Conservation (phyloP, 371 early-diverging fungal genomes). For the Thermomucor indicae-seudaticae region DNA sequence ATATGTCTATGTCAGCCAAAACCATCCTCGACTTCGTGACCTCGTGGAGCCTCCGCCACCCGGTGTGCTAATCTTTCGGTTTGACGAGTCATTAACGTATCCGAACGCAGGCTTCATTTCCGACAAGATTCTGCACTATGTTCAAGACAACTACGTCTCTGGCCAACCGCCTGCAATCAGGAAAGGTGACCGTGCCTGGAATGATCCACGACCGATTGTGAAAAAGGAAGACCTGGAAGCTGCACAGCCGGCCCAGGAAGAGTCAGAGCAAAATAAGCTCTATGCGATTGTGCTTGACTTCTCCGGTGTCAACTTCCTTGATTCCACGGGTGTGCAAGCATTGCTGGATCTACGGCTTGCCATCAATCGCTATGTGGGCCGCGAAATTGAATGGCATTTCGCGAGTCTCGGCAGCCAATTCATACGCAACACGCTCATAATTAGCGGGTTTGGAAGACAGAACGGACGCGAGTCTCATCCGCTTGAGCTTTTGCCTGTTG, state of each 20-base stretch:
- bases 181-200: conserved; percentile 47
- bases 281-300: conserved; percentile 63
- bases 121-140: conserved; percentile 30
- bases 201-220: conserved; percentile 33
- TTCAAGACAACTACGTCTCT: conserved; percentile 24
- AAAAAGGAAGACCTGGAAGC: conserved; percentile 8
- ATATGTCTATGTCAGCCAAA: conserved; percentile 39
- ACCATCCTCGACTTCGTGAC: conserved; percentile 27
- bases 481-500: conserved; percentile 10
- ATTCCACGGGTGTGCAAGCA: conserved; percentile 56
- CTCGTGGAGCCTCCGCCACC: conserved; percentile 38
- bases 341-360: conserved; percentile 40
- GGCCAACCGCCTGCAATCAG: conserved; percentile 11
- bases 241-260: conserved; percentile 3
- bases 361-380: conserved; percentile 41
- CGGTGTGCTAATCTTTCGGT: conserved; percentile 57
- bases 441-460: conserved; percentile 27
- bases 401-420: conserved; percentile 19
- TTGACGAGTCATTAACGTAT: conserved; percentile 62
- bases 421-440: conserved; percentile 24
- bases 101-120: conserved; percentile 58
- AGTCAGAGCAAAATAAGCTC: conserved; percentile 2
- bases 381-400: conserved; percentile 38
- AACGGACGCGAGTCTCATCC: conserved; percentile 7
- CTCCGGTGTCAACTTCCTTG: conserved; percentile 56